Evolutionary conservation across 176 grass and related monocot genomes (phyloP).

Genomic region (Tillandsia leiboldiana): DNA sequence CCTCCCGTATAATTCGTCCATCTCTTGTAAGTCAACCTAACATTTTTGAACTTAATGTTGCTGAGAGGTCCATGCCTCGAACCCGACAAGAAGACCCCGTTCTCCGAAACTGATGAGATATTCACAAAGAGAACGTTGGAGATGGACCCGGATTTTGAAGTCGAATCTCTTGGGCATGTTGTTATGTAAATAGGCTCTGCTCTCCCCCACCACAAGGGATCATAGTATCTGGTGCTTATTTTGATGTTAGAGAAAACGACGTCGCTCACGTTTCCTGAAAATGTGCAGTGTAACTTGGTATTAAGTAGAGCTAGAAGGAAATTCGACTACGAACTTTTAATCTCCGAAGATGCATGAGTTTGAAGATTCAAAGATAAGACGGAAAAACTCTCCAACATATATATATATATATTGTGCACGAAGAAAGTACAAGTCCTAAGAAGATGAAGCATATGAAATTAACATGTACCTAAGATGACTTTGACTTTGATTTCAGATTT

Average conservation of each 20-base stretch:
- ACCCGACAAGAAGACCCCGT: conserved; percentile 72
- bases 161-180: conserved; percentile 48
- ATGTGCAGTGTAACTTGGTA: not conserved
- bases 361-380: no score
- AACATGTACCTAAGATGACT: no score
- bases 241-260: conserved; percentile 84
- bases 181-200: conserved; percentile 94
- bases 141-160: conserved; percentile 58
- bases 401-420: no score
- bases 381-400: no score
- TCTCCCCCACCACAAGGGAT: conserved; percentile 93
- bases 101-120: conserved; percentile 77
- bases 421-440: no score
- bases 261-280: conserved; percentile 57
- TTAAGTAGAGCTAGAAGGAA: not conserved
- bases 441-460: no score
- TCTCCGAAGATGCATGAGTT: no score
- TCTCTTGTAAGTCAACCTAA: conserved; percentile 65
- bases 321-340: not conserved
- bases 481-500: no score
- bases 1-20: conserved; percentile 53
- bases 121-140: conserved; percentile 70
- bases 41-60: conserved; percentile 59
- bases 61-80: conserved; percentile 39
- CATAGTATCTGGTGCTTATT: conserved; percentile 80